A percentile compares a stretch with the other conserved stretches of the same genome.
Evolutionary conservation across 2,329 filamentous ascomycete species (phyloP).

Genomic region (Verticillium albo-atrum): DNA sequence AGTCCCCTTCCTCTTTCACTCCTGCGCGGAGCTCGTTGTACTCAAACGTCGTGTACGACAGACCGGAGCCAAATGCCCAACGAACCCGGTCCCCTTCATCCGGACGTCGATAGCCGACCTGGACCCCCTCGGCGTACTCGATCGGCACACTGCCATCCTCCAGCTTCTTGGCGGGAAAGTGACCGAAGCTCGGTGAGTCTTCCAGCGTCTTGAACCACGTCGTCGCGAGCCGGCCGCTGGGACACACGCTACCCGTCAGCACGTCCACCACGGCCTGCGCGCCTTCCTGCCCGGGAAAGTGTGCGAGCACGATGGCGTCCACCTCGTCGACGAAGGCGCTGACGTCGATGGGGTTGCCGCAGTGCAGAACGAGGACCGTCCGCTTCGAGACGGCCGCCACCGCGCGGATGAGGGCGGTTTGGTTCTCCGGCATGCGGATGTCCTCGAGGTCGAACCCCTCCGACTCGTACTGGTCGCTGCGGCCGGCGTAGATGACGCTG

Average conservation of each 20-base stretch:
- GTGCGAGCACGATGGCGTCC: slow-evolving; percentile 7
- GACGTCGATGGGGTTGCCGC: slow-evolving; percentile 4
- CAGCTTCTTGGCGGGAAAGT: slow-evolving; percentile 4
- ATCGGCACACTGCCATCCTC: slow-evolving; percentile 3
- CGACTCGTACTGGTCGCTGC: slow-evolving; percentile 11
- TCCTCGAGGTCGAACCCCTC: slow-evolving; percentile 11
- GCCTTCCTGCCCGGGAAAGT: slow-evolving; percentile 11
- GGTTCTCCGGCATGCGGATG: slow-evolving; percentile 8
- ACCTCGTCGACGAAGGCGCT: slow-evolving; percentile 8
- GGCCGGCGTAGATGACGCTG: slow-evolving; percentile 10
- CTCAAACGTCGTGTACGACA: slow-evolving; percentile 8
- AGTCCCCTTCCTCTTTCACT: slow-evolving; percentile 6
- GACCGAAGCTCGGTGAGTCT: slow-evolving; percentile 8
- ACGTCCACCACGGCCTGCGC: slow-evolving; percentile 9
- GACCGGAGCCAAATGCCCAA: slow-evolving; percentile 4
- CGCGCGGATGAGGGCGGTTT: slow-evolving; percentile 8
- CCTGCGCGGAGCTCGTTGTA: slow-evolving; percentile 1
- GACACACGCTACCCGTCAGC: slow-evolving; percentile 6
- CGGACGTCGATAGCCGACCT: slow-evolving; percentile 2
- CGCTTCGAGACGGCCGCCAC: slow-evolving; percentile 5
- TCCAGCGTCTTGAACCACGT: slow-evolving; percentile 10
- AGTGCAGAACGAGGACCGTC: slow-evolving; percentile 5
- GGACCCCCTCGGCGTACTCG: not conserved
- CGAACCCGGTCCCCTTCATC: not conserved
- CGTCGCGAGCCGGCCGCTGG: slow-evolving; percentile 9